A percentile compares a stretch with the other conserved stretches of the same genome.
Conservation (phyloP, 352 stramenopile genomes). For the Globisporangium parvum region DNA sequence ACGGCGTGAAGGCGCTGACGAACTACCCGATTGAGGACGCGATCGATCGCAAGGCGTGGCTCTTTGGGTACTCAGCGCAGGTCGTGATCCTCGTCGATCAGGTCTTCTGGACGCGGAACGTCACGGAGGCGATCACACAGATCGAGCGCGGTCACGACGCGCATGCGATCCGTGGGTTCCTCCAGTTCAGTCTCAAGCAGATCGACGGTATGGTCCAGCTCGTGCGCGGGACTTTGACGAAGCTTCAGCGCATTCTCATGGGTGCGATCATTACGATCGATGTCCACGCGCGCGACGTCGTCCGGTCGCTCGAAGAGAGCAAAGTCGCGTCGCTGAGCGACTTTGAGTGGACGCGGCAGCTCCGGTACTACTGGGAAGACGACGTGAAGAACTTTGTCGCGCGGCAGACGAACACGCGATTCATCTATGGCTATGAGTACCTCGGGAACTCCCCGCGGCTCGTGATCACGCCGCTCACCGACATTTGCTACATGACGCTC, state of each 20-base stretch:
- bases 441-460: constrained; percentile 76
- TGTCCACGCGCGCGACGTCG: constrained; percentile 88
- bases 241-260: constrained; percentile 88
- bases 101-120: constrained; percentile 89
- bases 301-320: constrained; percentile 75
- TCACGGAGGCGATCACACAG: constrained; percentile 72
- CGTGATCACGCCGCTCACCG: constrained; percentile 80
- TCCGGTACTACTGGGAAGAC: constrained; percentile 87
- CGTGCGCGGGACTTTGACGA: constrained; percentile 76
- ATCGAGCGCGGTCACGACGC: constrained; percentile 63
- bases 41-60: constrained; percentile 86
- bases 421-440: constrained; percentile 86
- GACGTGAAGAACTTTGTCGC: constrained; percentile 85
- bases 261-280: constrained; percentile 90
- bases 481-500: constrained; percentile 93
- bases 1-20: constrained; percentile 74
- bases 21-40: constrained; percentile 86
- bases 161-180: constrained; percentile 72
- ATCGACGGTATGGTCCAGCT: constrained; percentile 92
- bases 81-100: constrained; percentile 89
- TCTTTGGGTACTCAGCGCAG: constrained; percentile 86
- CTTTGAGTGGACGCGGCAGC: constrained; percentile 90
- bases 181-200: constrained; percentile 87
- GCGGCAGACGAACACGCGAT: constrained; percentile 76
- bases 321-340: constrained; percentile 76